phyloP scores from a whole-genome alignment of 305 asterid genomes.

The Solanum hybrid region DNA sequence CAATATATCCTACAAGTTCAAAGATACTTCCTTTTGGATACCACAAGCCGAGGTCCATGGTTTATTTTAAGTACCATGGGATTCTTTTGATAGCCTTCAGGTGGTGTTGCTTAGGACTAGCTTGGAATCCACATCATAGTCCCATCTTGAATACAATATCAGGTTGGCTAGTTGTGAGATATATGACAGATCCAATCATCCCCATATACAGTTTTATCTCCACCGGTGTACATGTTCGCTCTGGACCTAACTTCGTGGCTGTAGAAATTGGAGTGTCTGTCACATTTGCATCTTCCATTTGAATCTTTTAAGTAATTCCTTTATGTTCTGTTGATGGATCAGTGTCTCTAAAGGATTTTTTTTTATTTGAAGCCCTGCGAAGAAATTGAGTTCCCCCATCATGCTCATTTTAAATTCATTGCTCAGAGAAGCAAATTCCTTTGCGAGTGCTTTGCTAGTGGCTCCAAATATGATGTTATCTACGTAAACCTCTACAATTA shows the following conservation, averaged over 20 bases:
- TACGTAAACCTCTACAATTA: too few relatives aligned
- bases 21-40: too few relatives aligned
- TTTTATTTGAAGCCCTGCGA: too few relatives aligned
- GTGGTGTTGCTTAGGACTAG: not conserved
- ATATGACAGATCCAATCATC: not conserved
- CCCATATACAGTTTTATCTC: not conserved
- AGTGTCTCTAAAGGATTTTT: not conserved
- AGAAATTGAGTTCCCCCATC: too few relatives aligned
- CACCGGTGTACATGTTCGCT: not conserved
- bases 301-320: not conserved
- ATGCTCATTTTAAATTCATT: too few relatives aligned
- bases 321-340: not conserved
- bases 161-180: not conserved
- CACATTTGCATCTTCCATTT: not conserved
- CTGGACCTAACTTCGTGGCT: not conserved
- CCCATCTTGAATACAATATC: not conserved
- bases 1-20: too few relatives aligned
- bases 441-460: too few relatives aligned
- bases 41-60: too few relatives aligned
- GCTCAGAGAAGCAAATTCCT: too few relatives aligned
- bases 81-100: too few relatives aligned
- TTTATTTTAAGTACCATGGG: not conserved
- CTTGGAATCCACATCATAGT: not conserved
- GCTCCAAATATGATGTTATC: too few relatives aligned
- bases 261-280: not conserved